Conservation (phyloP, 345 rosid species). For the Sapria himalayana region DNA sequence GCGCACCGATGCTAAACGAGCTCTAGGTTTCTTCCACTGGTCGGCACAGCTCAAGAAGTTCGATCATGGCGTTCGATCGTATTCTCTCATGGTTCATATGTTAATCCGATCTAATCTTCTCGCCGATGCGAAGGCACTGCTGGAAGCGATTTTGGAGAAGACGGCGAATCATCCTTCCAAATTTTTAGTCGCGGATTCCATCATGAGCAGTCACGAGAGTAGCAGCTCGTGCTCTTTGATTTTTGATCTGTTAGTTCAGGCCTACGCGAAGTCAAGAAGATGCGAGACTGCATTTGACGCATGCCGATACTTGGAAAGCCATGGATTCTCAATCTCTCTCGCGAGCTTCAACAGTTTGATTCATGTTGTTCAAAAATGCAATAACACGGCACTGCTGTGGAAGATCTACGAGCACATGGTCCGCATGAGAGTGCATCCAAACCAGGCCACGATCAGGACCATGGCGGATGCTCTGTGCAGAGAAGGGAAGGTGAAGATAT, state of each 20-base stretch:
- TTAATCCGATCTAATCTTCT: slow-evolving; percentile 31
- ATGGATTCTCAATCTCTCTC: slow-evolving; percentile 31
- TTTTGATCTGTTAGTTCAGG: slow-evolving; percentile 48
- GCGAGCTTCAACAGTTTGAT: slow-evolving; percentile 35
- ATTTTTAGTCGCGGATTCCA: slow-evolving; percentile 21
- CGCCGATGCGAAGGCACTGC: slow-evolving; percentile 40
- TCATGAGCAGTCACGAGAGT: slow-evolving; percentile 24
- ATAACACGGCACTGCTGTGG: slow-evolving; percentile 32
- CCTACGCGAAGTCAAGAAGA: slow-evolving; percentile 39
- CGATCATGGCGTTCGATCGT: slow-evolving; percentile 27
- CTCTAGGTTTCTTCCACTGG: slow-evolving; percentile 66
- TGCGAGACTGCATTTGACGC: slow-evolving; percentile 38
- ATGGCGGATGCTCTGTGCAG: slow-evolving; percentile 52
- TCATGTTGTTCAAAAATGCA: slow-evolving; percentile 36
- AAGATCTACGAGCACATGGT: slow-evolving; percentile 46
- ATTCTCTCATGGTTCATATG: slow-evolving; percentile 35
- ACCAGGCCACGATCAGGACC: slow-evolving; percentile 19
- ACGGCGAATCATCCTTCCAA: slow-evolving; percentile 7
- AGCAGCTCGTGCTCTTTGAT: slow-evolving; percentile 26
- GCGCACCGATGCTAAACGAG: slow-evolving; percentile 40
- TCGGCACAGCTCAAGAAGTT: slow-evolving; percentile 23
- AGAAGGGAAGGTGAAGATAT: slow-evolving; percentile 36
- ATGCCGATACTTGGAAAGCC: slow-evolving; percentile 23
- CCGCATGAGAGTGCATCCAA: slow-evolving; percentile 26
- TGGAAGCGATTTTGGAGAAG: slow-evolving; percentile 30